Conservation (phyloP, 768 basidiomycete species). For the Clathrus columnatus region DNA sequence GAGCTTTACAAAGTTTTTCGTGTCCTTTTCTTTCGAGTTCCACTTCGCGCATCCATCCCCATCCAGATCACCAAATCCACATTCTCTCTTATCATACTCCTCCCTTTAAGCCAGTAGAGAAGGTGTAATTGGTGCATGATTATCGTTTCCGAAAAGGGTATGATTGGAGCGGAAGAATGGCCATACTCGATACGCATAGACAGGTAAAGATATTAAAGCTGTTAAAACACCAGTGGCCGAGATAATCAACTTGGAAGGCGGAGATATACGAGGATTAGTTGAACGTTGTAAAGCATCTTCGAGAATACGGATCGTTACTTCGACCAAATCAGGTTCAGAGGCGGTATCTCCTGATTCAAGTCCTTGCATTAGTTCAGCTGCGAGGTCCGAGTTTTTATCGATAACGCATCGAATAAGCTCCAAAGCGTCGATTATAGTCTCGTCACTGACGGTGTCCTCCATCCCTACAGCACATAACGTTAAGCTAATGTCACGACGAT, state of each 20-base stretch:
- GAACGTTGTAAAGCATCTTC: conserved; percentile 64
- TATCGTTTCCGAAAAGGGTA: conserved; percentile 64
- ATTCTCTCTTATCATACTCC: neutral
- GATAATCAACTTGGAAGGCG: conserved; percentile 57
- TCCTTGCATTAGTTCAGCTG: conserved; percentile 55
- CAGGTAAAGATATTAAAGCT: conserved; percentile 63
- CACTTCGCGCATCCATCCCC: neutral
- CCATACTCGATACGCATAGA: conserved; percentile 80
- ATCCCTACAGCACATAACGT: conserved; percentile 60
- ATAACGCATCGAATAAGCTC: conserved; percentile 75
- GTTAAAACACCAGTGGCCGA: conserved; percentile 77
- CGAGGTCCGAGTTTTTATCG: conserved; percentile 56
- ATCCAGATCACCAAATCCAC: neutral
- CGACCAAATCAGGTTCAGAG: conserved; percentile 63
- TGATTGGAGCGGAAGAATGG: conserved; percentile 74
- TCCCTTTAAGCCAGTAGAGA: conserved; percentile 42
- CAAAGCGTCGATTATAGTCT: conserved; percentile 60
- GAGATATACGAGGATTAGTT: conserved; percentile 26
- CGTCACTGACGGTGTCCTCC: conserved; percentile 57
- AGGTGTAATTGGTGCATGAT: conserved; percentile 46
- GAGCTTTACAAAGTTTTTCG: no score
- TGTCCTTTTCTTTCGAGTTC: no score
- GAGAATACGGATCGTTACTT: conserved; percentile 71
- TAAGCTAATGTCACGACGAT: conserved; percentile 1
- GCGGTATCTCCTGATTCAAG: conserved; percentile 49